Evolutionary conservation across 768 basidiomycete genomes (phyloP).

Genomic region (Pleurotus tuber-regium): DNA sequence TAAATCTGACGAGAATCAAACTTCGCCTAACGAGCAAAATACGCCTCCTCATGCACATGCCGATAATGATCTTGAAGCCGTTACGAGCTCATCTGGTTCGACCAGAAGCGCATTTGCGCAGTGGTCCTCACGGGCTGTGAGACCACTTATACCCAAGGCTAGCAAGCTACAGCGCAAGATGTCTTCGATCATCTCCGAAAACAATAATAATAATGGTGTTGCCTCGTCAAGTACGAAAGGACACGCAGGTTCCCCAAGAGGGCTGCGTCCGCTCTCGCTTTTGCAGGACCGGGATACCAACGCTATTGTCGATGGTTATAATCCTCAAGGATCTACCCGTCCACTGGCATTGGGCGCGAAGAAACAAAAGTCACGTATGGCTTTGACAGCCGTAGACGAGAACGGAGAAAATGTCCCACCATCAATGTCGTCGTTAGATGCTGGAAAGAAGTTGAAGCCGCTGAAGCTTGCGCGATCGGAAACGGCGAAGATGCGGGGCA

Average conservation of each 20-base stretch:
- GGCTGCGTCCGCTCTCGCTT: conserved; percentile 61
- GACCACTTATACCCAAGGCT: conserved; percentile 52
- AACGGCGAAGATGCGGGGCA: conserved; percentile 58
- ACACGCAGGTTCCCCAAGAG: conserved; percentile 40
- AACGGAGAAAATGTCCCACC: conserved; percentile 34
- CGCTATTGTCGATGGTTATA: conserved; percentile 17
- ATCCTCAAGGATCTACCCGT: conserved; percentile 33
- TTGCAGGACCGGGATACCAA: conserved; percentile 53
- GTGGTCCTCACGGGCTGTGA: conserved; percentile 49
- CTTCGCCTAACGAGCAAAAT: conserved; percentile 19
- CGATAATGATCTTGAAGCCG: conserved; percentile 15
- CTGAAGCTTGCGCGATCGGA: conserved; percentile 61
- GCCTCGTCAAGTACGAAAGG: conserved; percentile 22
- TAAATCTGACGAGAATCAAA: conserved; percentile 48
- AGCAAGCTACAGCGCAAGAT: conserved; percentile 45
- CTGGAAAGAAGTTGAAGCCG: conserved; percentile 53
- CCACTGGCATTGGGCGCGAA: conserved; percentile 61
- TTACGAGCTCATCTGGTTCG: conserved; percentile 26
- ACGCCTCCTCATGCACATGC: conserved; percentile 20
- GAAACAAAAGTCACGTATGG: conserved; percentile 40
- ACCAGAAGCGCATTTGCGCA: conserved; percentile 37
- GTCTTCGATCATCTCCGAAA: conserved; percentile 21
- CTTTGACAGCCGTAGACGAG: conserved; percentile 30
- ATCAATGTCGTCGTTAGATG: conserved; percentile 24
- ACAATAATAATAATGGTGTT: conserved; percentile 11